Conservation (phyloP, 2,329 filamentous ascomycete species). For the Alternaria ventricosa region DNA sequence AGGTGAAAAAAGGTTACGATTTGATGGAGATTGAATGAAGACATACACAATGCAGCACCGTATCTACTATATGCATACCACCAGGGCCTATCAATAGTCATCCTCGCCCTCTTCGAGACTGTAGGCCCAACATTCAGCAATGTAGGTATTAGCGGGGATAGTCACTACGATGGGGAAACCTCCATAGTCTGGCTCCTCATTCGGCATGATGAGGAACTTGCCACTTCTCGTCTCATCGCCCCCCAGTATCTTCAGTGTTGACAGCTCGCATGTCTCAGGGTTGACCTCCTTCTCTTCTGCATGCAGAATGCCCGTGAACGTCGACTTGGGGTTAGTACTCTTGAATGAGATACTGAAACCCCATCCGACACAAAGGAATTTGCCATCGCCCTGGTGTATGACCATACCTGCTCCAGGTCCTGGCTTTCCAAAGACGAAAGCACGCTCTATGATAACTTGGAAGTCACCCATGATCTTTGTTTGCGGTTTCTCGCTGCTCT, state of each 20-base stretch:
- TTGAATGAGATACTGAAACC: slow-evolving; percentile 48
- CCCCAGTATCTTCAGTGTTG: slow-evolving; percentile 1
- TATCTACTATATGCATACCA: neutral
- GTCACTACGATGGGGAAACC: slow-evolving; percentile 7
- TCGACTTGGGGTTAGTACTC: slow-evolving; percentile 17
- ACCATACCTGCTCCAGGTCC: slow-evolving; percentile 50
- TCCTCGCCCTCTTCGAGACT: slow-evolving; percentile 31
- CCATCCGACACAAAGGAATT: slow-evolving; percentile 52
- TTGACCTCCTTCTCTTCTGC: slow-evolving; percentile 49
- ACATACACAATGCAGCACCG: too few relatives aligned
- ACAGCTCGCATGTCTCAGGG: slow-evolving; percentile 19
- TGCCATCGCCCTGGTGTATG: slow-evolving; percentile 41
- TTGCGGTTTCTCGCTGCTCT: slow-evolving; percentile 26
- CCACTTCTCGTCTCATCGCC: slow-evolving; percentile 14
- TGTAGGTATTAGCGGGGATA: slow-evolving; percentile 6
- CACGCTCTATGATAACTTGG: slow-evolving; percentile 47
- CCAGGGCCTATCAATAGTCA: slow-evolving; percentile 10
- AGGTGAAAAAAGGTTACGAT: too few relatives aligned
- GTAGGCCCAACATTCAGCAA: slow-evolving; percentile 31
- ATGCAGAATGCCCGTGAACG: slow-evolving; percentile 50
- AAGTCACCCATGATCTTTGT: slow-evolving; percentile 35
- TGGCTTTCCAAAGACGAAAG: slow-evolving; percentile 53
- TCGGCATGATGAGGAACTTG: slow-evolving; percentile 9
- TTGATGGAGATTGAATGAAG: too few relatives aligned
- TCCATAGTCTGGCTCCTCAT: slow-evolving; percentile 1